Evolutionary conservation across 495 filamentous ascomycete species (phyloP), one percentile per base, ranked within the genome.

Genomic region (Astrothelium macrocarpum): DNA sequence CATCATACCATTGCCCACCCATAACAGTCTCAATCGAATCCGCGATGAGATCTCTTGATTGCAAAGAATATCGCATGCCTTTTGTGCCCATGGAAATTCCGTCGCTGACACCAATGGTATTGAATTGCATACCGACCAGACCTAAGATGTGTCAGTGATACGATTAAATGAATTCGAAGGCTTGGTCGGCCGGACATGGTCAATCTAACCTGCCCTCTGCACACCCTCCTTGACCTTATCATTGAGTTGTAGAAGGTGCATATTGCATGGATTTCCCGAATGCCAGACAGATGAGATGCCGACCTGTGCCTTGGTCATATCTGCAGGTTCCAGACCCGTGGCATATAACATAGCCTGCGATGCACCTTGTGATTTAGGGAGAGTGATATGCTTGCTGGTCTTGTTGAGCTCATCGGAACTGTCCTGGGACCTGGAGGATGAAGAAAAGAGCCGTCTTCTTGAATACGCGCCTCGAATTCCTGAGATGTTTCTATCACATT

Each of bases 261-360:
- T 98, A 79, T 98, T 98, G 80, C 94, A 98, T 5, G 94, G 94
- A 77, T 98, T 98, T 23, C 94, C 94, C 46, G 89, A 84, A 76
- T 90, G 95, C 87, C 88, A 87, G 49, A 89, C 85, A 1, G 94
- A 97, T 25, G 92, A 95, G 71, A 98, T 97, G 62, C 94, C 94
- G 49, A 98, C 88, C 77, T 98, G 94, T 34, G 94, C 87, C 77
- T 97, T 97, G 77, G 83, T 84, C 85, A 97, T 88, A 74, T 96
- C 94, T 53, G 81, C 81, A 66, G 90, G 86, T 16, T 77, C 82
- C 71, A 98, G 75, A 62, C 94, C 94, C 11, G 92, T 96, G 67
- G 89, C 94, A 80, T 97, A 97, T 53, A 98, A 81, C 94, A 98
- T 98, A 64, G 95, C 95, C 80, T 98, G 94, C 34, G 93, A 96